These are phyloP conservation scores for Cutaneotrichosporon sp. DNA, from an alignment of 1,284 basidiomycete genomes.

Conservation along the genomic window DNA sequence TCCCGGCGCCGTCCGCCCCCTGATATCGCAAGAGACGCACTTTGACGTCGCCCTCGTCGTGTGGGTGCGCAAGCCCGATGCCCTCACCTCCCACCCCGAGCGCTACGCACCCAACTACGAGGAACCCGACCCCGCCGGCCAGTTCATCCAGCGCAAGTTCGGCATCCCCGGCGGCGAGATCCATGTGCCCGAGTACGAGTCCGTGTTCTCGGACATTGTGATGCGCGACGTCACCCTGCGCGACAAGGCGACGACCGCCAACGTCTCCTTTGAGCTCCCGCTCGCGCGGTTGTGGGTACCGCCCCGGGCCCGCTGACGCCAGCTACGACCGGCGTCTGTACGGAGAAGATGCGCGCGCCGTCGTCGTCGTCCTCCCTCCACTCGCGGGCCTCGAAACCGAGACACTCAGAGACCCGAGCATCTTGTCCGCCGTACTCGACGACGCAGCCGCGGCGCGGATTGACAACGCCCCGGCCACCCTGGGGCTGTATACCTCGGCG, in stretches of 20 bases:
- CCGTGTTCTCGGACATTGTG: constrained; percentile 2
- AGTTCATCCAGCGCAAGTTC: background rate
- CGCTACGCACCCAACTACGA: background rate
- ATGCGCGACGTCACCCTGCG: background rate
- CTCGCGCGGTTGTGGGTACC: background rate
- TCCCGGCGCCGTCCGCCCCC: background rate
- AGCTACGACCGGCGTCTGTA: background rate
- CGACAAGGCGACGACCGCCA: background rate
- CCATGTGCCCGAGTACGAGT: background rate
- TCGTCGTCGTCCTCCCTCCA: background rate
- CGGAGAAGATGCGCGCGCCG: background rate
- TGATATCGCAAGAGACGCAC: background rate
- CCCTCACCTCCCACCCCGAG: background rate
- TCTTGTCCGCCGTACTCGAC: too few species aligned
- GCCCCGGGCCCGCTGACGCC: background rate
- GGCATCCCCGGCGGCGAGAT: background rate
- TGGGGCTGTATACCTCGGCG: too few species aligned
- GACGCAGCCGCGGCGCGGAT: too few species aligned
- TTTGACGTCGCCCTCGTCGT: background rate
- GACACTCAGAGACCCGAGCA: too few species aligned
- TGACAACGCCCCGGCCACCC: too few species aligned
- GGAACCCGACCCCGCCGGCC: background rate
- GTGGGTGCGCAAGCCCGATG: constrained; percentile 1
- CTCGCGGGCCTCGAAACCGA: too few species aligned
- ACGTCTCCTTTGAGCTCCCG: background rate